Evolutionary conservation across 2,329 filamentous ascomycete genomes (phyloP), one percentile per base, ranked within the genome.

Genomic region (Colletotrichum sidae): DNA sequence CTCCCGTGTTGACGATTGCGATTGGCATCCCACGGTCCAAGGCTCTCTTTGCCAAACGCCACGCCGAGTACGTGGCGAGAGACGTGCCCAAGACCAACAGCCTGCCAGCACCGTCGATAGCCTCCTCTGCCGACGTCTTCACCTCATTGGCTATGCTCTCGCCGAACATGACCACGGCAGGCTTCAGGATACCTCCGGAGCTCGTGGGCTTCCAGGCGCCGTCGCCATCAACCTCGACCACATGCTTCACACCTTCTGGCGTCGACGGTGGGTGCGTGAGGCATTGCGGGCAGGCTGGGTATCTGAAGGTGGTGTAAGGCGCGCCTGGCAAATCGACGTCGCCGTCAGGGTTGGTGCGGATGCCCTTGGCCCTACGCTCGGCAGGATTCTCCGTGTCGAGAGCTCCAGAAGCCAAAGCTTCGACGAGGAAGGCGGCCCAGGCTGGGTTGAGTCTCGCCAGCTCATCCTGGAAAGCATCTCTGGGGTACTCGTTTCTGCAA

Each of bases 131-230:
- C 0, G 88, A 89, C 2, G 81, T 77, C 76, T 96, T 97, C 41
- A 94, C 89, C 1, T 79, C 72, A 1, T 79, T 77, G 0, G 87
- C 82, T 54, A 98, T 97, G 65, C 88, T 94, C 78, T 98, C 96
- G 13, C 96, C 96, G 76, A 98, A 98, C 93, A 98, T 97, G 71
- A 94, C 90, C 2, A 99, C 94, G 1, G 92, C 92, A 4, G 96
- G 96, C 74, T 98, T 98, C 60, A 99, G 77, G 42, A 98, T 88
- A 2, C 95, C 96, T 0, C 89, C 92, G 2, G 85, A 88, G 70
- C 88, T 90, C 0, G 80, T 79, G 6, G 83, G 71, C 44, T 83
- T 79, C 92, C 91, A 96, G 0, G 94, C 95, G 0, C 95, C 95
- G 57, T 97, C 93, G 1, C 74, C 71, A 72, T 97, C 95, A 11